phyloP scores from a whole-genome alignment of 192 early-diverging fungal species.

The Coemansia javaensis region DNA sequence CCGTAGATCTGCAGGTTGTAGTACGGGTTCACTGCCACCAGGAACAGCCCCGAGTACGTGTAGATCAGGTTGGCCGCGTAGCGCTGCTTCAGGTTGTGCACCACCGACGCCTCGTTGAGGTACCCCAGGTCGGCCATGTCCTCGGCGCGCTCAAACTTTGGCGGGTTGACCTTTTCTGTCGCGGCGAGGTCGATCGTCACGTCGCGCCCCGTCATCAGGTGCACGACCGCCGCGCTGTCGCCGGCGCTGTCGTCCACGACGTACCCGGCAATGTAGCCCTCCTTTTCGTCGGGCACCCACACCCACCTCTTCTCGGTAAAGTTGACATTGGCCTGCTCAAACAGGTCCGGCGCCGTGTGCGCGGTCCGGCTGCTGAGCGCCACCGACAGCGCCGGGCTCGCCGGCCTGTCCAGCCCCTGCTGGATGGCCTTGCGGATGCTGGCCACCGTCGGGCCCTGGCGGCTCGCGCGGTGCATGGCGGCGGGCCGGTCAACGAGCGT shows the following conservation, averaged over 20 bases:
- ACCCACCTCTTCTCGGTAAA: slow-evolving; percentile 97
- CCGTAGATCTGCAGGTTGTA: slow-evolving; percentile 85
- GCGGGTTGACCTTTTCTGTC: slow-evolving; percentile 96
- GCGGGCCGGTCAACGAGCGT: not conserved
- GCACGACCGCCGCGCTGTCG: slow-evolving; percentile 67
- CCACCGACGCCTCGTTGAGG: slow-evolving; percentile 95
- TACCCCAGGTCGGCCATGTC: slow-evolving; percentile 98
- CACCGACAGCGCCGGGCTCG: slow-evolving; percentile 27
- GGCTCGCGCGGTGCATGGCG: slow-evolving; percentile 4
- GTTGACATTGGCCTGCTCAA: slow-evolving; percentile 58
- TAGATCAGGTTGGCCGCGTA: slow-evolving; percentile 92
- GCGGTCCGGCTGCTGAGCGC: slow-evolving; percentile 36
- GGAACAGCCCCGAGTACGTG: slow-evolving; percentile 98
- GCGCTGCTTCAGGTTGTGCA: slow-evolving; percentile 92
- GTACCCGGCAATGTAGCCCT: slow-evolving; percentile 84
- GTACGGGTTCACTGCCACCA: slow-evolving; percentile 98
- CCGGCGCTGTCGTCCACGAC: slow-evolving; percentile 61
- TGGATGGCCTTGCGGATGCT: slow-evolving; percentile 51
- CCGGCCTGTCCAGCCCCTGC: slow-evolving; percentile 45
- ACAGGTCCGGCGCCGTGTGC: slow-evolving; percentile 43
- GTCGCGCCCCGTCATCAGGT: slow-evolving; percentile 72
- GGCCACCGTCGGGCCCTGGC: slow-evolving; percentile 46
- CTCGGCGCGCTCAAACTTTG: slow-evolving; percentile 97
- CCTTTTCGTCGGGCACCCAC: slow-evolving; percentile 89
- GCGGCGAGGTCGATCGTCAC: slow-evolving; percentile 70